Percentiles rank a stretch among this genome's conserved stretches.
phyloP scores from a whole-genome alignment of 345 rosid species.

The Brassica nigra region DNA sequence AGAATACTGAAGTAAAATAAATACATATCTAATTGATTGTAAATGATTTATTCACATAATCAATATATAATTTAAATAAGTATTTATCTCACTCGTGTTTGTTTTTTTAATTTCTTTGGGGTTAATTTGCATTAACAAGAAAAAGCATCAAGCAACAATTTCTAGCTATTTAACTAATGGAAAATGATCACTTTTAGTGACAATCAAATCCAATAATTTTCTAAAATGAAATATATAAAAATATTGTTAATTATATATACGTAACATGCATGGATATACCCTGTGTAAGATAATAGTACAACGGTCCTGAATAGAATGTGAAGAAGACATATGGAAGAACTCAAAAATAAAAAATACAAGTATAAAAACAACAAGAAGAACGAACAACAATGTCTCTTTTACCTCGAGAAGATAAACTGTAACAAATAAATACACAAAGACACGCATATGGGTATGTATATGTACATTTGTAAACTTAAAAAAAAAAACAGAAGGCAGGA shows the following conservation, averaged over 20 bases:
- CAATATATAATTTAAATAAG: too few relatives aligned
- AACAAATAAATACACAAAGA: neutral
- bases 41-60: too few relatives aligned
- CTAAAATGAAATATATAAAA: neutral
- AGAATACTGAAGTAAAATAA: too few relatives aligned
- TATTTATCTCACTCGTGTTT: neutral
- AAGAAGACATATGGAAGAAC: slow-evolving; percentile 46
- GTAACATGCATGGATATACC: slow-evolving; percentile 4
- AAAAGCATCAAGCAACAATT: neutral
- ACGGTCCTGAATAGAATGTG: slow-evolving; percentile 35
- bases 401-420: slow-evolving; percentile 42
- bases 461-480: neutral
- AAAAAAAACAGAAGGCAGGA: neutral
- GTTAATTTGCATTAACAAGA: neutral
- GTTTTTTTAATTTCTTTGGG: neutral
- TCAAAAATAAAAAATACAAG: slow-evolving; percentile 37
- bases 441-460: neutral
- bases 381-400: slow-evolving; percentile 50
- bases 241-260: neutral
- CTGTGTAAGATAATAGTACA: slow-evolving; percentile 18
- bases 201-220: neutral
- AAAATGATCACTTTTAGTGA: neutral
- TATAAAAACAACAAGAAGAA: slow-evolving; percentile 47
- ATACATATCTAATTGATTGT: neutral
- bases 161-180: neutral